Base-by-base conservation (phyloP, 2,329 filamentous ascomycete species). In the Colletotrichum liriopes region DNA sequence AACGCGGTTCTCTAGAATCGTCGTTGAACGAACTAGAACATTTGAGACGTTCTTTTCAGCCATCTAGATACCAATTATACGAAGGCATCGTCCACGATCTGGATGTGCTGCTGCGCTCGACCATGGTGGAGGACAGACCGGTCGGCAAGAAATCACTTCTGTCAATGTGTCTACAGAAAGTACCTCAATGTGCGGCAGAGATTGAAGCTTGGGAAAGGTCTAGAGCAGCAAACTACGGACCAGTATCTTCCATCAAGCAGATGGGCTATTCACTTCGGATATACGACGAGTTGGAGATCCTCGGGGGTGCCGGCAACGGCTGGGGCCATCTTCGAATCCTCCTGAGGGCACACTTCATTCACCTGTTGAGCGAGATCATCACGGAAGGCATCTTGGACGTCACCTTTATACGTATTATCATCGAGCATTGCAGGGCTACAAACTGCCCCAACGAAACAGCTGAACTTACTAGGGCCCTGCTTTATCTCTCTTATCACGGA, bases 251-350 rank as follows among this genome's bases (percentile, higher is more conserved):
- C 0, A 74, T 83, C 20, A 77, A 82, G n/a, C 77, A 77, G 8
- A 79, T 82, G 23, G 77, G 84, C 54, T 80, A 84, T 6, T 84
- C 86, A 0, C 79, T 82, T 18, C 81, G 85, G 5, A 80, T 88
- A 29, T 89, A 89, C 73, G 81, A 84, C 55, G 84, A 88, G 20
- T 75, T 89, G 20, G 86, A 89, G 74, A 74, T 78, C 2, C 75
- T 87, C 3, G 85, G 85, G 9, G 78, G 81, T 26, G 75, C 77
- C 1, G 78, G 78, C 2, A 72, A 77, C 39, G 86, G 86, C 18
- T 88, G 86, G 85, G 83, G 77, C 65, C 82, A 85, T 70, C 80
- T 89, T 1, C 81, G 83, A 59, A 76, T 77, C 2, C 79, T 88
- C 14, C 83, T 86, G 18, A 82, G 86, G 54, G 82, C 86, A 20